Base-by-base conservation (phyloP, 805 yeast species). In the Zygosaccharomyces bailii region DNA sequence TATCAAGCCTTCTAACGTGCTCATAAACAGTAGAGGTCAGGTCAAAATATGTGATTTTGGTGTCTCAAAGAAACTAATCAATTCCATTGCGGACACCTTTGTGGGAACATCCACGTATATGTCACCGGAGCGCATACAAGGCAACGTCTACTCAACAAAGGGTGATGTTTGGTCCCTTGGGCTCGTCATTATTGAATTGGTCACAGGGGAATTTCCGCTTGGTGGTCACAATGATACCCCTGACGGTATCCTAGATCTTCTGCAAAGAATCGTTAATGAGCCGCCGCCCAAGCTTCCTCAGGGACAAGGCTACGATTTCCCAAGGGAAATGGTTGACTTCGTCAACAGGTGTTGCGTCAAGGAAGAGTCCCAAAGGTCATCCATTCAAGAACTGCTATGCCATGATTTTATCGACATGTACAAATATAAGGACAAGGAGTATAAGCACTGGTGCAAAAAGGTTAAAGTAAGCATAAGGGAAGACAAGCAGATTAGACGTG, bases 151-250 rank as follows among this genome's bases (percentile, higher is more conserved):
- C 66, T 85, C 96, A 6, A 83, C 90, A n/a, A 89, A 90, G 54
- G 91, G 96, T 30, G 99, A 93, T 63, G 91, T 93, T 9, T 93
- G 99, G 99, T 88, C 97, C 0, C 69, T 90, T 53, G 99, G 99
- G 1, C 70, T 93, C 35, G 85, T 90, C 82, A 71, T 93, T 32
- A 79, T 87, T 40, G 98, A 93, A 63, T 70, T 93, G 42, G 91
- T 96, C 1, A 79, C 86, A 2, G 98, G 98, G 0, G 73, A 73
- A 43, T 83, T 84, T 54, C 93, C 96, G 2, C 82, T 90, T 5
- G 67, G 67, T 71, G 76, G 78, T 17, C 82, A 79, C 49, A 75
- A 74, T 20, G 75, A 73, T 57, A 69, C 74, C 6, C 95, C 95
- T 2, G 84, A 86, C 56, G 95, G 96, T 1, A 91, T 93, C 34